These are phyloP conservation scores for Morella rubra DNA, from an alignment of 306 rosid genomes.

Conservation along the genomic window DNA sequence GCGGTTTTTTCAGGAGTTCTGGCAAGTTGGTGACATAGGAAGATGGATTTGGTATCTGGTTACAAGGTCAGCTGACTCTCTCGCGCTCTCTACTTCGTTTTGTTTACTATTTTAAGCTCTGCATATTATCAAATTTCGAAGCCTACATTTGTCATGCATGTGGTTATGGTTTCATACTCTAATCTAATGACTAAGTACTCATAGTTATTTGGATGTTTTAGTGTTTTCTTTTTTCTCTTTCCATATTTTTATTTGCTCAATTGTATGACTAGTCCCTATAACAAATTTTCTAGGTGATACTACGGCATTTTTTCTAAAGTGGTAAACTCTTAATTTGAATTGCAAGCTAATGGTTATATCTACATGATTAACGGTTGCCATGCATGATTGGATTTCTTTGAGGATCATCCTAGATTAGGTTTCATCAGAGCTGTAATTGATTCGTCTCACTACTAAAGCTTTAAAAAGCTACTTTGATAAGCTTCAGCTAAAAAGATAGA, in stretches of 20 bases:
- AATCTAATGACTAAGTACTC: background rate
- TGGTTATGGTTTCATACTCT: background rate
- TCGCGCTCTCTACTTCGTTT: background rate
- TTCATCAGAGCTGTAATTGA: too few relatives aligned
- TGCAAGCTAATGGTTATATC: background rate
- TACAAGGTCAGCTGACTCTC: constrained; percentile 61
- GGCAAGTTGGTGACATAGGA: constrained; percentile 28
- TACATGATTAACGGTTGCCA: background rate
- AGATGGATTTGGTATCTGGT: constrained; percentile 93
- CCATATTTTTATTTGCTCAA: background rate
- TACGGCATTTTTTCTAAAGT: background rate
- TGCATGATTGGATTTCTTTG: background rate
- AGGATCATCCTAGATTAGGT: background rate
- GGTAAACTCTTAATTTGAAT: background rate
- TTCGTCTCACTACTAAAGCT: too few relatives aligned
- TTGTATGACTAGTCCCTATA: background rate
- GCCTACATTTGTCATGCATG: constrained; percentile 2
- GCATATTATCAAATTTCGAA: background rate
- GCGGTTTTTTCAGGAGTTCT: constrained; percentile 28
- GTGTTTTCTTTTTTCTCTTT: background rate
- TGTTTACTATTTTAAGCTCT: background rate
- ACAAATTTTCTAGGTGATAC: background rate
- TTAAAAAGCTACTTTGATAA: too few relatives aligned
- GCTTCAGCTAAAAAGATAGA: too few relatives aligned
- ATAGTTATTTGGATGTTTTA: background rate